Base-by-base conservation (phyloP, 129 eudicot species). In the Pulicaria dysenterica region DNA sequence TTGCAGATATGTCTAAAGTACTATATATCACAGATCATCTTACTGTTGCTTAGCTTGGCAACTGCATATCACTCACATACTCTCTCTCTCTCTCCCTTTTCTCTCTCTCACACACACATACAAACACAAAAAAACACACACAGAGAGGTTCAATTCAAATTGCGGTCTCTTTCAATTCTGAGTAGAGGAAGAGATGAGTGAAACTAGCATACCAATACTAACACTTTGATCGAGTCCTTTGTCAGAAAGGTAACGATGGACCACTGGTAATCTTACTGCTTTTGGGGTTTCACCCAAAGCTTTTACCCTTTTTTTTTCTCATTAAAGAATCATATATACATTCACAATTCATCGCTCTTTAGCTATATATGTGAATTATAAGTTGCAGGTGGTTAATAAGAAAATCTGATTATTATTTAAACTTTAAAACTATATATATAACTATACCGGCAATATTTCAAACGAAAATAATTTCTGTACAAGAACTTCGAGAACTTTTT, bases 281-380 rank as follows among this genome's bases (percentile, higher is more conserved):
- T 89, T 78, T 83, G 88, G 88, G 88, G 90, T 86, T 89, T 86
- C 92, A 86, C 92, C 88, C 92, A 84, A 82, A 84, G 82, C 72
- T 83, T 84, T 86, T 77, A 24, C 31, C 73, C 70, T 75, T 75
- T 37, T 44, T 37, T 44, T 24, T 57, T 79, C 38, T 54, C 82
- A 77, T 84, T 85, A 61, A 84, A 77, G 89, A 65, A 14, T 54
- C 13, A 80, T 57, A 64, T 79, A 80, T 44, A 74, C 42, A 74
- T 16, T 43, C 72, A 16, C 49, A 24, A 24, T 24, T 24, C 31
- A 24, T 24, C 31, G 31, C 31, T 24, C 31, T 0, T 2, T 24
- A 24, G 31, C 31, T 24, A 24, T 24, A 24, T 70, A 31, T 36
- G 45, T 34, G 66, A 67, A 24, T 1, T 24, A 24, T 43, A 19